Base-by-base conservation (phyloP, 768 basidiomycete species). In the Albatrellus ellisii region DNA sequence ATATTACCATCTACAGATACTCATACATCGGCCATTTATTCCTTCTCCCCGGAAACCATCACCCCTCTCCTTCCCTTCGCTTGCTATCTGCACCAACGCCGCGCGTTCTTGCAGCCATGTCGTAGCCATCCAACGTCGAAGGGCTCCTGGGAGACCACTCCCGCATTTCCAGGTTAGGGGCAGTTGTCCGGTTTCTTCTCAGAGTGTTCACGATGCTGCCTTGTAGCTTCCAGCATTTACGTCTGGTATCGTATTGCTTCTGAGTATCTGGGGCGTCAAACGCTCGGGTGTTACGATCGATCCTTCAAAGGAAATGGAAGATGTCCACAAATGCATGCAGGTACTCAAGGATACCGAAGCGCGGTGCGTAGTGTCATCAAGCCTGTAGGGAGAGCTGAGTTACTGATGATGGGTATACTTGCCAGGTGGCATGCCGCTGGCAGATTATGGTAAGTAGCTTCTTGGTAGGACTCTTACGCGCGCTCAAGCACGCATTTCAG, bases 11-110 rank as follows among this genome's bases (percentile, higher is more conserved):
- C 43, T 54, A n/a, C 59, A 67, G 54, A 70, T 71, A 45, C 49
- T 67, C 21, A 55, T 70, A 29, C 71, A 72, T 52, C 65, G 70
- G 15, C 67, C 68, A 0, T 70, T 68, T 55, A 63, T 72, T 44
- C 66, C 63, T 2, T 58, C 62, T 0, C 59, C 62, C 1, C 44
- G 54, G 12, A 57, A 59, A 20, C 57, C 59, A 0, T 54, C 58
- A 1, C 52, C 54, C 2, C 42, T 62, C 7, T 54, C 59, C 2
- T 62, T 69, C 46, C 67, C 70, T 6, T 70, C 68, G 0, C 59
- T 72, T 14, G 68, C 69, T 0, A 71, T 72, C 45, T 72, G 69
- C 55, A 61, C 65, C 27, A 72, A 70, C 43, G 70, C 71, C 4
- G 65, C 71, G 6, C 57, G 70, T 4, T 68, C 69, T 0, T 63